phyloP scores from a whole-genome alignment of 2,329 filamentous ascomycete genomes.

The Metarhizium sp. region DNA sequence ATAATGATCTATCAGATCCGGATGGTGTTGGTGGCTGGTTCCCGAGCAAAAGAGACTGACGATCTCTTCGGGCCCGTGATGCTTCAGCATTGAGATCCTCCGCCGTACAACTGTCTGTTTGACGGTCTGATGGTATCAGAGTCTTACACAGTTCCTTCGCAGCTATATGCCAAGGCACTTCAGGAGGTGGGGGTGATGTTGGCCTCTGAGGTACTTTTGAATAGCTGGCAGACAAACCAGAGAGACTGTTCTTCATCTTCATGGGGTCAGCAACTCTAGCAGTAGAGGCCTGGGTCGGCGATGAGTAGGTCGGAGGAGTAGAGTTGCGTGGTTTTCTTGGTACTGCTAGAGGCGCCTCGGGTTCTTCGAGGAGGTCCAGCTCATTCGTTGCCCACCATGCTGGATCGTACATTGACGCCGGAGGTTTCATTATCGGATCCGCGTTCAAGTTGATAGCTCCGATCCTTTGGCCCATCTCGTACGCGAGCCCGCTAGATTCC shows the following conservation, averaged over 20 bases:
- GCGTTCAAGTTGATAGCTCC: constrained; percentile 27
- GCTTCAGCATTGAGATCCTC: constrained; percentile 71
- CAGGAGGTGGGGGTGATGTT: constrained; percentile 62
- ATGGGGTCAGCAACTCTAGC: constrained; percentile 66
- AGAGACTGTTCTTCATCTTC: constrained; percentile 55
- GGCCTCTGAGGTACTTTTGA: constrained; percentile 21
- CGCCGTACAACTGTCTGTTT: constrained; percentile 64
- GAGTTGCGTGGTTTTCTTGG: constrained; percentile 45
- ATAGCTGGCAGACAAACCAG: constrained; percentile 33
- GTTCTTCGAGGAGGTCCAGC: constrained; percentile 60
- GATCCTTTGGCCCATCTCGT: constrained; percentile 48
- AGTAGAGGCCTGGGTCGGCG: constrained; percentile 78
- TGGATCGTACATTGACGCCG: constrained; percentile 45
- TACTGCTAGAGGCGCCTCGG: constrained; percentile 39
- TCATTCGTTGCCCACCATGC: constrained; percentile 61
- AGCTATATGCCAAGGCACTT: constrained; percentile 80
- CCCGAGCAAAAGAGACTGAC: constrained; percentile 41
- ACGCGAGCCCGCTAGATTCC: constrained; percentile 36
- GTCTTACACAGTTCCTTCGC: constrained; percentile 73
- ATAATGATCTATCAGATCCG: constrained; percentile 34
- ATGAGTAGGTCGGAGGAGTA: constrained; percentile 65
- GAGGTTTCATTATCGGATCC: constrained; percentile 7
- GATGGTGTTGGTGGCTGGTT: constrained; percentile 16
- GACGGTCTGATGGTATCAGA: constrained; percentile 66
- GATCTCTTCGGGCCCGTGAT: constrained; percentile 53